Evolutionary conservation across 2,329 filamentous ascomycete species (phyloP).

Genomic region (Phialophora expanda): DNA sequence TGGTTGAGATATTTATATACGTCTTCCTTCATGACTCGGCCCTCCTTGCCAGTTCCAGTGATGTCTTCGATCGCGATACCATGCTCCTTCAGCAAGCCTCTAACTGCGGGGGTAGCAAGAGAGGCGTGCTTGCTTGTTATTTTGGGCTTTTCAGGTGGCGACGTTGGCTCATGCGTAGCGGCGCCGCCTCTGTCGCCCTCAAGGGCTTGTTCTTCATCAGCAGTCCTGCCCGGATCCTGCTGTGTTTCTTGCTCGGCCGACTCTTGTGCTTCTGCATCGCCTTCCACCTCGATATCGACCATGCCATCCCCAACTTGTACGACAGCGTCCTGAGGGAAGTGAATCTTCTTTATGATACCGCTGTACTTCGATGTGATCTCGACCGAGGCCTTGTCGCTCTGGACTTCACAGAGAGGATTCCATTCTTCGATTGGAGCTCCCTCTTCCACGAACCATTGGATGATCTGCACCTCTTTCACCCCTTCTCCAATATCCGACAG

Average conservation of each 20-base stretch:
- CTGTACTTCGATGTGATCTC: conserved; percentile 96
- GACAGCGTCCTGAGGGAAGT: conserved; percentile 96
- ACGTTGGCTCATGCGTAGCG: conserved; percentile 51
- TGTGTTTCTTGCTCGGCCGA: conserved; percentile 62
- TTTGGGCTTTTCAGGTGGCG: conserved; percentile 13
- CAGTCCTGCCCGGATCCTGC: conserved; percentile 18
- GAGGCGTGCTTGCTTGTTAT: conserved; percentile 64
- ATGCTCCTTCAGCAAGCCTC: conserved; percentile 81
- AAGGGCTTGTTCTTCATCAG: conserved; percentile 46
- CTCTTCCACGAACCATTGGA: conserved; percentile 98
- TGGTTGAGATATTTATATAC: conserved; percentile 73
- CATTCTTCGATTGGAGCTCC: conserved; percentile 96
- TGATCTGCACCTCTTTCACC: conserved; percentile 97
- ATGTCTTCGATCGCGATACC: conserved; percentile 79
- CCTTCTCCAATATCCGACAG: conserved; percentile 59
- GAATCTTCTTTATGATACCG: conserved; percentile 92
- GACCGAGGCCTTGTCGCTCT: conserved; percentile 89
- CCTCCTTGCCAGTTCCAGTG: conserved; percentile 84
- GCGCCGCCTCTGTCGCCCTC: conserved; percentile 17
- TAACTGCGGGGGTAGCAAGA: conserved; percentile 88
- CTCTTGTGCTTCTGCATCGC: conserved; percentile 27
- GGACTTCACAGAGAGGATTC: conserved; percentile 95
- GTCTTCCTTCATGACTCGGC: conserved; percentile 90
- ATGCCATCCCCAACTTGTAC: conserved; percentile 74
- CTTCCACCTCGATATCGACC: conserved; percentile 40